A percentile compares a stretch with the other conserved stretches of the same genome.
phyloP scores from a whole-genome alignment of 148 eudicot genomes.

The Camellia sinensis region DNA sequence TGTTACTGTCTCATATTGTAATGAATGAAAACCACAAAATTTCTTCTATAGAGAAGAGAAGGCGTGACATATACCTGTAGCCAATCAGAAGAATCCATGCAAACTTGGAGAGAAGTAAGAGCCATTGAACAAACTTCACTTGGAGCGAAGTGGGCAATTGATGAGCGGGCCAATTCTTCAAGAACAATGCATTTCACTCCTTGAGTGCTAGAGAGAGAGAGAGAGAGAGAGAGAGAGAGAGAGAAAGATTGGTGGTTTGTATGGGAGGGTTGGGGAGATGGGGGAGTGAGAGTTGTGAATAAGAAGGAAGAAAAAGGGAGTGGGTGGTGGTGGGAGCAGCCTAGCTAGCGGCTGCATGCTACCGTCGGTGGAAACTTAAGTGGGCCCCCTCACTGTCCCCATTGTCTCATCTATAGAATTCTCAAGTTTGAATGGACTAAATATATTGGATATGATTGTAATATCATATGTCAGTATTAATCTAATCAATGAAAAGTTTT shows the following conservation, averaged over 20 bases:
- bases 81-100: slow-evolving; percentile 62
- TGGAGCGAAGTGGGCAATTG: too few relatives aligned
- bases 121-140: slow-evolving; percentile 22
- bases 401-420: background rate
- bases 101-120: slow-evolving; percentile 52
- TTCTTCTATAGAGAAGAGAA: background rate
- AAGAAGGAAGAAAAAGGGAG: slow-evolving; percentile 76
- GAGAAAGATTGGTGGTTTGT: slow-evolving; percentile 10
- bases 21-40: background rate
- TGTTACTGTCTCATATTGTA: too few relatives aligned
- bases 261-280: slow-evolving; percentile 7
- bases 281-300: slow-evolving; percentile 47
- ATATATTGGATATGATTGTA: too few relatives aligned
- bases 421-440: too few relatives aligned
- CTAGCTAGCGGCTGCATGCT: background rate
- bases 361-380: slow-evolving; percentile 23
- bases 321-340: slow-evolving; percentile 31
- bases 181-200: background rate
- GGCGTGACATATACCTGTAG: slow-evolving; percentile 30
- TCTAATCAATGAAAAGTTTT: too few relatives aligned
- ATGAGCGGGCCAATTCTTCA: background rate
- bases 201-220: background rate
- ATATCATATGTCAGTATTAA: too few relatives aligned
- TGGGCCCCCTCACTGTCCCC: slow-evolving; percentile 16
- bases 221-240: slow-evolving; percentile 14